Evolutionary conservation across 371 early-diverging fungal species (phyloP).

Genomic region (Mortierella sp.): DNA sequence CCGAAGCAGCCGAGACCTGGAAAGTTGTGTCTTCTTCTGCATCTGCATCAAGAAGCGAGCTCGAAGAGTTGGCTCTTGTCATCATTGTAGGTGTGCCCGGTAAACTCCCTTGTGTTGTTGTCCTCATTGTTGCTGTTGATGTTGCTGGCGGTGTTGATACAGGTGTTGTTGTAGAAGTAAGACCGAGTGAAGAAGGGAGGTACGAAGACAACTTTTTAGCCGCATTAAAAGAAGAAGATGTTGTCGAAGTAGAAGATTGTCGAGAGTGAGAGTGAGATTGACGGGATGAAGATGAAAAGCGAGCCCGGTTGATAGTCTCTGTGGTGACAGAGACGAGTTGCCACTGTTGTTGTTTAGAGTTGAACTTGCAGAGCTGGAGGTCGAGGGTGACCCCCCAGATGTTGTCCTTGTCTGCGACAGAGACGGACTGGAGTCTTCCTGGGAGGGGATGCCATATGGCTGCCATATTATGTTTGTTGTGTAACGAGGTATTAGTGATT

Average conservation of each 20-base stretch:
- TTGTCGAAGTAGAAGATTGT: constrained; percentile 13
- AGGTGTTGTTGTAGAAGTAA: not conserved
- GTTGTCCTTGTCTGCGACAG: constrained; percentile 36
- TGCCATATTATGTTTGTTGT: not conserved
- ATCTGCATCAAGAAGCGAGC: constrained; percentile 18
- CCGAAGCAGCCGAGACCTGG: constrained; percentile 44
- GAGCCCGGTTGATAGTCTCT: constrained; percentile 19
- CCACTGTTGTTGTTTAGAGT: constrained; percentile 31
- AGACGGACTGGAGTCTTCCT: constrained; percentile 49
- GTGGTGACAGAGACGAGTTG: constrained; percentile 47
- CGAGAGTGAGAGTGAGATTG: too few relatives aligned
- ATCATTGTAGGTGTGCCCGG: not conserved
- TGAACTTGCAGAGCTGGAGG: constrained; percentile 46
- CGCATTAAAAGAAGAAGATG: constrained; percentile 1
- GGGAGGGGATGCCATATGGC: constrained; percentile 44
- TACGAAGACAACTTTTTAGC: constrained; percentile 12
- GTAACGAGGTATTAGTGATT: not conserved
- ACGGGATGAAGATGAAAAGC: constrained; percentile 22
- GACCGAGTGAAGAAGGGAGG: constrained; percentile 13
- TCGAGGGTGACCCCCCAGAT: constrained; percentile 58
- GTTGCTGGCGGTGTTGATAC: not conserved
- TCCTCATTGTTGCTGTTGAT: constrained; percentile 3
- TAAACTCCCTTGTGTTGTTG: not conserved
- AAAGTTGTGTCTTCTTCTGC: constrained; percentile 36
- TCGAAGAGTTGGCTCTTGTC: not conserved